Conservation (phyloP, 805 yeast species). For the Deakozyma indianensis region DNA sequence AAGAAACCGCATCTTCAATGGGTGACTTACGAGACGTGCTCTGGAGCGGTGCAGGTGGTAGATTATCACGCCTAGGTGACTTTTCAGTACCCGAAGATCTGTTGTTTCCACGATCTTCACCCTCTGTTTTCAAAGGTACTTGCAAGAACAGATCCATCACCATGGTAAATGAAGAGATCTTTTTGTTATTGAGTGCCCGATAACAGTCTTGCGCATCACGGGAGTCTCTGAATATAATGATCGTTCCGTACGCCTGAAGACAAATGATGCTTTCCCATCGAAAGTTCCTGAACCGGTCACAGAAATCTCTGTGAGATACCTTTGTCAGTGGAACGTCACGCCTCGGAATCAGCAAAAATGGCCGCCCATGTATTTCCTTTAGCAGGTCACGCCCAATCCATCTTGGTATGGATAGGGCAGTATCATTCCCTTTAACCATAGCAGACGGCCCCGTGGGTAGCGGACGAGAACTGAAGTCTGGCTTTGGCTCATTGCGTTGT, state of each 20-base stretch:
- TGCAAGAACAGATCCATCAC: not conserved
- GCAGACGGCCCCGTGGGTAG: not conserved
- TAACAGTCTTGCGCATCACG: constrained; percentile 15
- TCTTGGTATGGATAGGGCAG: not conserved
- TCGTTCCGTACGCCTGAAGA: not conserved
- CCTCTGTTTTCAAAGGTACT: not conserved
- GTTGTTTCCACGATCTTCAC: not conserved
- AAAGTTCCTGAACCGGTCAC: not conserved
- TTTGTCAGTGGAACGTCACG: constrained; percentile 2
- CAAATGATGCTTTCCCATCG: not conserved
- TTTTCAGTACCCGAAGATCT: not conserved
- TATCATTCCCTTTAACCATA: not conserved
- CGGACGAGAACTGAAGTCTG: not conserved
- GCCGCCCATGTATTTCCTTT: constrained; percentile 1
- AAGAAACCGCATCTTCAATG: constrained; percentile 42
- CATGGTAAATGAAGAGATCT: constrained; percentile 5
- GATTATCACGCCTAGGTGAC: not conserved
- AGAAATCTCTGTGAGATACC: not conserved
- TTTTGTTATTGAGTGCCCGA: constrained; percentile 14
- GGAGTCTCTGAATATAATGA: not conserved
- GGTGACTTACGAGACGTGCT: constrained; percentile 22
- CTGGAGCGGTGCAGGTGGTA: not conserved
- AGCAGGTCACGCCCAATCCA: not conserved
- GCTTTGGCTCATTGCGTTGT: not conserved
- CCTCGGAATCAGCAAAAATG: not conserved